Evolutionary conservation across 768 basidiomycete species (phyloP), one percentile per base, ranked within the genome.

Genomic region (Trametes villosa): DNA sequence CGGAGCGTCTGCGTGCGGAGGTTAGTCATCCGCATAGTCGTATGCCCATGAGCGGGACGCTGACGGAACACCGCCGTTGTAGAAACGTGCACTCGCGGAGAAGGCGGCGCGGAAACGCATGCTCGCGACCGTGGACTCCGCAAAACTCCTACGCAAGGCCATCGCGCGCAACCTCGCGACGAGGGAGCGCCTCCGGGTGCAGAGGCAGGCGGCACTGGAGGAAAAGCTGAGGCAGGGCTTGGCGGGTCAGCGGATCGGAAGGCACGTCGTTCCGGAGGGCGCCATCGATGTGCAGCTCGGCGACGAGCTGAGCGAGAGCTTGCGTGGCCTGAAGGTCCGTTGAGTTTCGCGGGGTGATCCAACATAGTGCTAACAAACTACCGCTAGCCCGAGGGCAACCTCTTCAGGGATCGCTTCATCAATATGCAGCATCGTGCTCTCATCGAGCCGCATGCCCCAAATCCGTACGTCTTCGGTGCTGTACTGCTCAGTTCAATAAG

Each of bases 381-480:
- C n/a, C 24, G 11, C 31, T 61, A 96, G 94, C 92, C 92, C 18
- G 94, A 97, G 78, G 95, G 95, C 26, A 97, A 96, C 71, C 76
- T 95, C 33, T 96, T 96, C 82, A 83, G 87, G 24, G 95, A 97
- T 71, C 85, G 93, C 1, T 94, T 94, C 77, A 74, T 88, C 30
- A 94, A 90, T 70, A 76, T 97, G 70, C 94, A 96, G 68, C 91
- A 95, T 62, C 82, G 94, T 29, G 92, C 91, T 0, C 79, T 96
- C 38, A 77, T 96, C 49, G 95, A 97, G 70, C 94, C 95, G 18
- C 86, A 94, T 18, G 83, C 84, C n/a, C 88, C 82, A 26, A 86
- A 94, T 38, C 57, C 88, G 92, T 94, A 72, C 54, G 85, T 82
- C n/a, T n/a, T n/a, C n/a, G n/a, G n/a, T n/a, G n/a, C n/a, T n/a